phyloP scores from a whole-genome alignment of 2,329 filamentous ascomycete genomes.

The Monilinia fructicola region DNA sequence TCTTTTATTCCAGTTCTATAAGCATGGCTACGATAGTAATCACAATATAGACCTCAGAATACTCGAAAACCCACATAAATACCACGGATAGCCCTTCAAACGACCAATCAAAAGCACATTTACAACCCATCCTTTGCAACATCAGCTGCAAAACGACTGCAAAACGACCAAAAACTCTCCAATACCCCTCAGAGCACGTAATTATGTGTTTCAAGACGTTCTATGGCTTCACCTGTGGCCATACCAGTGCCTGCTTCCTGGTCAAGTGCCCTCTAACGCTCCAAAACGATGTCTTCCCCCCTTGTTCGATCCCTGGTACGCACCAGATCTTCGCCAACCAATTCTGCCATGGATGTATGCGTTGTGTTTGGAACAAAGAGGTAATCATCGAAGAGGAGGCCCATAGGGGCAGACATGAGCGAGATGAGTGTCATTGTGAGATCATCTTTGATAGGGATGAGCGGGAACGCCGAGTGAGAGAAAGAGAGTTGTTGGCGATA shows the following conservation, averaged over 20 bases:
- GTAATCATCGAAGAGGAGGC: constrained; percentile 34
- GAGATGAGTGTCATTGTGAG: constrained; percentile 34
- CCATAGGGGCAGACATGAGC: constrained; percentile 32
- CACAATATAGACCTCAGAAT: neutral
- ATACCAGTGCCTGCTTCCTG: constrained; percentile 45
- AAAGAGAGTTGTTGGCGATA: constrained; percentile 15
- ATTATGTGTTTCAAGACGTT: constrained; percentile 51
- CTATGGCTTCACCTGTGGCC: constrained; percentile 50
- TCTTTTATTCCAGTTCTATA: neutral
- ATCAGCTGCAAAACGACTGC: neutral
- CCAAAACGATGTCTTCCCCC: constrained; percentile 34
- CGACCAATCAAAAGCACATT: neutral
- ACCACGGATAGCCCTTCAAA: neutral
- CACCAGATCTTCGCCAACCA: constrained; percentile 31
- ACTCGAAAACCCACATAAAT: neutral
- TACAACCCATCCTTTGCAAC: neutral
- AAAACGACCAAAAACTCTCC: neutral
- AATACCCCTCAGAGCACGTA: neutral
- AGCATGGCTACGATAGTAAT: too few relatives aligned
- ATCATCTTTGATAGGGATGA: constrained; percentile 34
- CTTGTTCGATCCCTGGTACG: constrained; percentile 36
- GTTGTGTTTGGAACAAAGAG: constrained; percentile 38
- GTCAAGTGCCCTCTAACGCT: constrained; percentile 44
- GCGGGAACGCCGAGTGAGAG: constrained; percentile 26
- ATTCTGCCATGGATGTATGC: constrained; percentile 37